Evolutionary conservation across 176 grass and related monocot species (phyloP), one percentile per base, ranked within the genome.

Genomic region (Oryza australiensis): DNA sequence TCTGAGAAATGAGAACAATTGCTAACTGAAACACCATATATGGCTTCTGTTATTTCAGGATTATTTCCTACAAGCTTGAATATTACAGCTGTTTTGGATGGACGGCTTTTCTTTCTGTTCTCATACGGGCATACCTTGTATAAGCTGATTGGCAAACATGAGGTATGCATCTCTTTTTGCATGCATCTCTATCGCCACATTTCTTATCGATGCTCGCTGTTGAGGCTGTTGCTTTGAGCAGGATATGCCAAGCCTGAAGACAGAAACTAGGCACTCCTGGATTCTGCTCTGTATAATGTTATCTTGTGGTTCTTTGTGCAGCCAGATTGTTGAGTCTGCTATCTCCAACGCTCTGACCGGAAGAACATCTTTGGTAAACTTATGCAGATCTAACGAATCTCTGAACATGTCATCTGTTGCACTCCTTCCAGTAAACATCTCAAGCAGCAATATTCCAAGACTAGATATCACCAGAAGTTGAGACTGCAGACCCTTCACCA

Each of bases 391-490:
- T 8, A 73, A 33, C 1, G 86, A 42, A 27, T 71, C 43, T 59
- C 16, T 18, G 22, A 78, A 83, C 13, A 42, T 66, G 16, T 78
- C 12, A 12, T 78, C 59, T 0, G 33, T 78, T 9, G 80, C 80
- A 24, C 59, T 66, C 12, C 16, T 66, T 73, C 67, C 80, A 0
- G 66, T 73, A 20, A 83, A 88, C 86, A 73, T 66, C 57, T 88
- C 86, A 66, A 88, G 80, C 1, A 88, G 7, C 13, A 83, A 43
- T 78, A 88, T 88, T 1, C 86, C 80, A 0, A 88, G 66, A 14
- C 86, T 88, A 87, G 12, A 82, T 6, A 78, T 87, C 85, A 9
- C 72, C 86, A 20, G 7, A 14, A 26, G 57, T 16, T 40, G 86
- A 72, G 7, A 40, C 1, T 0, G 78, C 1, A 82, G 15, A 83